These are phyloP conservation scores for Ottelia alismoides DNA, from an alignment of 106 monocot genomes.

Conservation along the genomic window DNA sequence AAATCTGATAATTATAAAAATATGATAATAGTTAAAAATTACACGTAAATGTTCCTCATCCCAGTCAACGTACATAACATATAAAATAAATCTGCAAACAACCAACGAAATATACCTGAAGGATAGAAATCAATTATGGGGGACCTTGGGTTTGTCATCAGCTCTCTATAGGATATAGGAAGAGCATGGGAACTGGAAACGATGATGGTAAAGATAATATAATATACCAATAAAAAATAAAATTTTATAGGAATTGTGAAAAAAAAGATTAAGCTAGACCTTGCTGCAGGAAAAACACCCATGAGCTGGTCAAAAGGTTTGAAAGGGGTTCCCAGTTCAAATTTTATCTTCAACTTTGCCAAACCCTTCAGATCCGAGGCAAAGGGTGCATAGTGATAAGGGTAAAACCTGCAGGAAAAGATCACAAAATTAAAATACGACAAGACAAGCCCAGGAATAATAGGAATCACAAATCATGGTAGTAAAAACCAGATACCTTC, in stretches of 20 bases:
- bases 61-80: too few relatives aligned
- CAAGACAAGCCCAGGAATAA: too few relatives aligned
- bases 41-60: neutral
- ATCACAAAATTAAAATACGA: too few relatives aligned
- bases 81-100: too few relatives aligned
- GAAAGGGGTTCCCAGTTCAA: slow-evolving; percentile 76
- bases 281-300: slow-evolving; percentile 99
- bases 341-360: slow-evolving; percentile 42
- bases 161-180: slow-evolving; percentile 54
- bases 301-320: slow-evolving; percentile 89
- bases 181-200: slow-evolving; percentile 93
- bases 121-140: slow-evolving; percentile 97
- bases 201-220: neutral
- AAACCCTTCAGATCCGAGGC: slow-evolving; percentile 83
- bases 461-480: too few relatives aligned
- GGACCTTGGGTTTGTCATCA: slow-evolving; percentile 80
- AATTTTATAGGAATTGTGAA: neutral
- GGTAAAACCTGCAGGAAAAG: slow-evolving; percentile 68
- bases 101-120: slow-evolving; percentile 39
- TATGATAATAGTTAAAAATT: neutral
- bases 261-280: slow-evolving; percentile 21
- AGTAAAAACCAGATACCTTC: too few relatives aligned
- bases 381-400: slow-evolving; percentile 99
- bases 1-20: slow-evolving; percentile 75
- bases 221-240: neutral